phyloP scores from a whole-genome alignment of 163 green algal genomes.

The Trebouxia gelatinosa region DNA sequence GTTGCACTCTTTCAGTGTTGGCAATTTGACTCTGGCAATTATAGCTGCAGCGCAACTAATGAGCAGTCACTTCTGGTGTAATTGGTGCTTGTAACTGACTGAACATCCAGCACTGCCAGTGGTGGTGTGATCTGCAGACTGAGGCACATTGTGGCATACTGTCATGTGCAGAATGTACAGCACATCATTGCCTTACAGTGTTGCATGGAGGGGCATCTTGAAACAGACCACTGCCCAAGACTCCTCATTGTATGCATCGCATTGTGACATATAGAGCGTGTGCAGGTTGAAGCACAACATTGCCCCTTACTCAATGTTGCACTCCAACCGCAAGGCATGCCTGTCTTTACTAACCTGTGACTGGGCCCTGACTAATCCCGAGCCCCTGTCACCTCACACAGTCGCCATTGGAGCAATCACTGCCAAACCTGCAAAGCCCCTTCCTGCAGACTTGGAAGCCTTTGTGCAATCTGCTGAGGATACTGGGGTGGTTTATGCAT shows the following conservation, averaged over 20 bases:
- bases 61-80: no score
- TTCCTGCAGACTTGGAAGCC: slow-evolving; percentile 16
- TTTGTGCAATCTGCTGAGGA: slow-evolving; percentile 27
- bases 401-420: slow-evolving; percentile 14
- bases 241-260: not conserved
- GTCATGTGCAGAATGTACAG: not conserved
- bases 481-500: slow-evolving; percentile 17
- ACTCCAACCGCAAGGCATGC: not conserved
- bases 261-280: not conserved
- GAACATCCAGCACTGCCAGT: not conserved
- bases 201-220: not conserved
- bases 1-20: not conserved
- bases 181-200: not conserved
- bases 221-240: no score
- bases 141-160: not conserved
- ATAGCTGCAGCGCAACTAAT: not conserved
- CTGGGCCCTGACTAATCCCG: slow-evolving; percentile 1
- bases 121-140: not conserved
- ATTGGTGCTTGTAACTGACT: no score
- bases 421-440: slow-evolving; percentile 9
- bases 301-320: not conserved
- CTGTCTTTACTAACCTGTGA: not conserved
- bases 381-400: slow-evolving; percentile 15
- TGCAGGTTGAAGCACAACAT: slow-evolving; percentile 18
- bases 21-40: not conserved